phyloP scores from a whole-genome alignment of 1,139 yeast genomes.

The Saccharomyces hybrid region DNA sequence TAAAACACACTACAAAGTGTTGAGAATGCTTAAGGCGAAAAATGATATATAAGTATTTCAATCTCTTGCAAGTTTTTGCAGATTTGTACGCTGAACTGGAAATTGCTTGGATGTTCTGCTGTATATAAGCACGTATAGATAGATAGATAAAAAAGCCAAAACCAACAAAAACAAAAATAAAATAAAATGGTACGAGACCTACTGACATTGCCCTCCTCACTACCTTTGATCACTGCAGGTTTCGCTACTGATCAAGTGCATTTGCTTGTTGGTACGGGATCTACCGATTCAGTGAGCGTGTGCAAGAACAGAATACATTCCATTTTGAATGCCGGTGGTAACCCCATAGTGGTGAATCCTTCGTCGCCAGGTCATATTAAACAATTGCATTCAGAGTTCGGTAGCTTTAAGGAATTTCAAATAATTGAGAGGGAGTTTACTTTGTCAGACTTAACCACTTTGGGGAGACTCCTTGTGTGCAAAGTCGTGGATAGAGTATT shows the following conservation, averaged over 20 bases:
- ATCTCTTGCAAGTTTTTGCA: neutral
- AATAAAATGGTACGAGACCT: neutral
- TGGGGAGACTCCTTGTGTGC: constrained; percentile 61
- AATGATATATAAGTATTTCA: neutral
- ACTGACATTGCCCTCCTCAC: neutral
- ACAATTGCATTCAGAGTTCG: constrained; percentile 14
- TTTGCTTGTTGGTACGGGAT: constrained; percentile 50
- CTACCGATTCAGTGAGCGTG: constrained; percentile 35
- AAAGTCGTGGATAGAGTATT: constrained; percentile 68
- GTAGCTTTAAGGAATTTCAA: constrained; percentile 22
- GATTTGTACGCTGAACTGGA: neutral
- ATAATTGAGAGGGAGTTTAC: constrained; percentile 36
- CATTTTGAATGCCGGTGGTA: constrained; percentile 51
- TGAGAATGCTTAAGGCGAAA: neutral
- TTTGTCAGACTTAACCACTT: constrained; percentile 39
- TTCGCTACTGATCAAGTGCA: constrained; percentile 49
- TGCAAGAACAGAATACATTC: constrained; percentile 45
- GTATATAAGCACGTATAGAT: neutral
- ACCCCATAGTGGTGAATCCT: constrained; percentile 41
- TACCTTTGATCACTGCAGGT: constrained; percentile 33
- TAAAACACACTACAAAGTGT: neutral
- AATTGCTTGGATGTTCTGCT: neutral
- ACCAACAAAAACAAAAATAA: neutral
- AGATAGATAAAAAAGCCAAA: neutral
- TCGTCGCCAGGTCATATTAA: constrained; percentile 19